Evolutionary conservation across 345 rosid genomes (phyloP).

Genomic region (Eucalyptus polyanthemos): DNA sequence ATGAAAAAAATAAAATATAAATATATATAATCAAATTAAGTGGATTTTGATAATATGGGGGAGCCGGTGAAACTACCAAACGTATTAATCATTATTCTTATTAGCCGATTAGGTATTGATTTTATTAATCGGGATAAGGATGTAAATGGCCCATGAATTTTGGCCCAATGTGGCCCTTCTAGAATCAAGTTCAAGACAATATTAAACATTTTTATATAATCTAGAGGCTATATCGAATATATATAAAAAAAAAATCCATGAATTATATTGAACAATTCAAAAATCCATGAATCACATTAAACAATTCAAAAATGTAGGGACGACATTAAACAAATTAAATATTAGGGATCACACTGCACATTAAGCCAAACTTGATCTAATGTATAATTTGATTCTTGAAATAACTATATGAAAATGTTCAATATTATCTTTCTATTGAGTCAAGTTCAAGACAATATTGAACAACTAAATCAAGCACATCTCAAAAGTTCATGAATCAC

Average conservation of each 20-base stretch:
- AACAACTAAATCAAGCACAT: background rate
- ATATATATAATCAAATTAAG: background rate
- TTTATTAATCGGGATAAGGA: background rate
- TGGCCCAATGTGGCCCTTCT: fast-evolving
- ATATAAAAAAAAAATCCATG: fast-evolving
- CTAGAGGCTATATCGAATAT: fast-evolving
- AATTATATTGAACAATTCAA: fast-evolving
- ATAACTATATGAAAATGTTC: too few species aligned
- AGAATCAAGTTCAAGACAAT: too few species aligned
- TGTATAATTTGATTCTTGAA: too few species aligned
- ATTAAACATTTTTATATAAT: too few species aligned
- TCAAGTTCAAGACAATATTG: background rate
- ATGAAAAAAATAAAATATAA: too few species aligned
- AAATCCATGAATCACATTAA: too few species aligned
- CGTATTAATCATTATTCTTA: background rate
- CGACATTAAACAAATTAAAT: fast-evolving
- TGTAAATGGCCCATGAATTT: background rate
- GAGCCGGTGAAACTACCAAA: background rate
- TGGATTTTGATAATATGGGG: background rate
- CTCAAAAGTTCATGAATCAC: fast-evolving
- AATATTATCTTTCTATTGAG: fast-evolving
- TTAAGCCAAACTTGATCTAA: too few species aligned
- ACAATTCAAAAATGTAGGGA: too few species aligned
- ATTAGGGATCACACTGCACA: fast-evolving
- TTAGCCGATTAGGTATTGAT: background rate